Conservation (phyloP, 2,329 filamentous ascomycete species). For the Ophiostoma australiae region DNA sequence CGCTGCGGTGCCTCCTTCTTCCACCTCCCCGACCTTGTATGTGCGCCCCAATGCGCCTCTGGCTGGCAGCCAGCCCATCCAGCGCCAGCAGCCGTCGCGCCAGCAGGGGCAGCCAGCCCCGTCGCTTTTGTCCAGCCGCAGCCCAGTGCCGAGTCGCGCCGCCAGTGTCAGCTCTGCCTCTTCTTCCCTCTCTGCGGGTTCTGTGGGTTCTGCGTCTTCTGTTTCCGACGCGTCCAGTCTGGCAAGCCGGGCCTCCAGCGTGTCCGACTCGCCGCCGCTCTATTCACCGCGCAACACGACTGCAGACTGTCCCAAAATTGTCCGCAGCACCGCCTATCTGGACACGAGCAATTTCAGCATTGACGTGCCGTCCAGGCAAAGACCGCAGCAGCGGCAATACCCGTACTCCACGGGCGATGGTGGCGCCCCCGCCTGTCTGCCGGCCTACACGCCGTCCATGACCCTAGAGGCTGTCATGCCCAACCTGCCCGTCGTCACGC, state of each 20-base stretch:
- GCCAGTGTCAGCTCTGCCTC: neutral
- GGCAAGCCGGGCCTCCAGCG: neutral
- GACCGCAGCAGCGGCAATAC: too few relatives aligned
- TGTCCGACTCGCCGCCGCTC: neutral
- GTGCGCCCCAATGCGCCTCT: constrained; percentile 12
- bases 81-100: neutral
- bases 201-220: neutral
- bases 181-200: neutral
- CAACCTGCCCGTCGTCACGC: neutral
- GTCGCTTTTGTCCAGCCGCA: neutral
- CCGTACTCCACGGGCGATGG: neutral
- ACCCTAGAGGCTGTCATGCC: constrained; percentile 16
- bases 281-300: neutral
- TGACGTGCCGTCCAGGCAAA: neutral
- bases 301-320: neutral
- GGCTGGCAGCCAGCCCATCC: neutral
- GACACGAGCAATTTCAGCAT: neutral
- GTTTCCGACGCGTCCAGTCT: neutral
- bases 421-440: neutral
- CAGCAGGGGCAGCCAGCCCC: neutral
- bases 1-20: neutral
- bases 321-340: constrained; percentile 16
- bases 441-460: constrained; percentile 17
- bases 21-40: neutral
- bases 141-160: neutral